Conservation (phyloP, 163 green algal species). For the Prototheca cutis region DNA sequence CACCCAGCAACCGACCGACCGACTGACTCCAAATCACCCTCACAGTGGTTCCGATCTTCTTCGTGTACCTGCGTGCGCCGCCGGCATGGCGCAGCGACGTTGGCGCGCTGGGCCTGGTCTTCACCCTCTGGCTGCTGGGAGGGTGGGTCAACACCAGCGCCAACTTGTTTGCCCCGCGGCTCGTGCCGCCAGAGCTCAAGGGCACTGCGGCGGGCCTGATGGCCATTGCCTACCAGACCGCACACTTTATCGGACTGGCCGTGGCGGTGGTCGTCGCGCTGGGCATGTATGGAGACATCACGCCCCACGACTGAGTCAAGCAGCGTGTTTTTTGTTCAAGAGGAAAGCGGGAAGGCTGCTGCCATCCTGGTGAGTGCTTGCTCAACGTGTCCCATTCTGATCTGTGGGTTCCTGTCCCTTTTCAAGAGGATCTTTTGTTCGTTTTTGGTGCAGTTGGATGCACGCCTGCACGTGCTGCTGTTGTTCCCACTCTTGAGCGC, state of each 20-base stretch:
- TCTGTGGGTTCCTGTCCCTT: no score
- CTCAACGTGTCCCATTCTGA: no score
- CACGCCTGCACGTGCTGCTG: no score
- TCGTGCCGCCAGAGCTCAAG: conserved; percentile 37
- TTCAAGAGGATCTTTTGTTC: no score
- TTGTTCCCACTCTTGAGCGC: no score
- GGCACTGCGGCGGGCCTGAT: conserved; percentile 47
- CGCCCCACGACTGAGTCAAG: background rate
- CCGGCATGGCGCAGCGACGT: conserved; percentile 20
- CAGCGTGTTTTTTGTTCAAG: background rate
- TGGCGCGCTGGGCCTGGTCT: conserved; percentile 35
- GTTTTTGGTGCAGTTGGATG: no score
- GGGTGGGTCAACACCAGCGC: conserved; percentile 60
- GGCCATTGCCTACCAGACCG: conserved; percentile 57
- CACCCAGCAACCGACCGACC: background rate
- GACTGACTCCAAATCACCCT: no score
- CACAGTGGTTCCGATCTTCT: conserved; percentile 19
- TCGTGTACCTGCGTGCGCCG: conserved; percentile 25
- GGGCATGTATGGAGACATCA: conserved; percentile 25
- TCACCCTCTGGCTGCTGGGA: conserved; percentile 42
- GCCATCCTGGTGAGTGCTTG: background rate
- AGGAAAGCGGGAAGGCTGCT: background rate
- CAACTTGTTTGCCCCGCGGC: conserved; percentile 53
- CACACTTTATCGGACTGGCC: conserved; percentile 50
- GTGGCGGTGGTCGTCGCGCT: conserved; percentile 20